Conservation (phyloP, 1,139 yeast genomes). For the Wickerhamiella infanticola region DNA sequence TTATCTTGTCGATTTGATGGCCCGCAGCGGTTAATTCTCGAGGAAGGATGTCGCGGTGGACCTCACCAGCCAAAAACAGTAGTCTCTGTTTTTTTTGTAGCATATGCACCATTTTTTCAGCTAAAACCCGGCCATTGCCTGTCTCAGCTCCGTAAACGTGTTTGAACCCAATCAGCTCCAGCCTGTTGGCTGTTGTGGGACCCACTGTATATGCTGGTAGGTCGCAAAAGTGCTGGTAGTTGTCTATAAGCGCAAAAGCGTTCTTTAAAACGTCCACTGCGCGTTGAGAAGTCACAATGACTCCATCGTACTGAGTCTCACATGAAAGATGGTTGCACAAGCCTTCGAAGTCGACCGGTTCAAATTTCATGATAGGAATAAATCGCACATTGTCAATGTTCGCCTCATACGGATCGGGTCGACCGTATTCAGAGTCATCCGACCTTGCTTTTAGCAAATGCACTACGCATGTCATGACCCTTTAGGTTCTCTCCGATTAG, state of each 20-base stretch:
- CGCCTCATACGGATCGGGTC: conserved; percentile 47
- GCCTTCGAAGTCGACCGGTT: conserved; percentile 33
- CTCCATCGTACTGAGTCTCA: conserved; percentile 27
- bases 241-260: conserved; percentile 14
- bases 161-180: conserved; percentile 45
- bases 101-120: conserved; percentile 39
- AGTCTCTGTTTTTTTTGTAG: conserved; percentile 28
- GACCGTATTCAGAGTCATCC: conserved; percentile 23
- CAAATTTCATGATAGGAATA: conserved; percentile 55
- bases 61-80: conserved; percentile 77
- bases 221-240: conserved; percentile 14
- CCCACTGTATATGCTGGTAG: conserved; percentile 78
- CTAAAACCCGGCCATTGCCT: conserved; percentile 64
- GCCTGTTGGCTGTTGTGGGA: conserved; percentile 64
- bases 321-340: conserved; percentile 32
- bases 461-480: conserved; percentile 4
- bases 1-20: conserved; percentile 41
- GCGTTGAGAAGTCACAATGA: conserved; percentile 81
- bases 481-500: neutral
- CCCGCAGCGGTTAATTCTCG: conserved; percentile 34
- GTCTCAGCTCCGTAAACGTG: conserved; percentile 66
- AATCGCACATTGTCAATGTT: conserved; percentile 34
- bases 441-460: conserved; percentile 54
- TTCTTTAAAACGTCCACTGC: conserved; percentile 64
- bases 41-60: conserved; percentile 71